Evolutionary conservation across 176 grass and related monocot species (phyloP).

Genomic region (Juncus inflexus): DNA sequence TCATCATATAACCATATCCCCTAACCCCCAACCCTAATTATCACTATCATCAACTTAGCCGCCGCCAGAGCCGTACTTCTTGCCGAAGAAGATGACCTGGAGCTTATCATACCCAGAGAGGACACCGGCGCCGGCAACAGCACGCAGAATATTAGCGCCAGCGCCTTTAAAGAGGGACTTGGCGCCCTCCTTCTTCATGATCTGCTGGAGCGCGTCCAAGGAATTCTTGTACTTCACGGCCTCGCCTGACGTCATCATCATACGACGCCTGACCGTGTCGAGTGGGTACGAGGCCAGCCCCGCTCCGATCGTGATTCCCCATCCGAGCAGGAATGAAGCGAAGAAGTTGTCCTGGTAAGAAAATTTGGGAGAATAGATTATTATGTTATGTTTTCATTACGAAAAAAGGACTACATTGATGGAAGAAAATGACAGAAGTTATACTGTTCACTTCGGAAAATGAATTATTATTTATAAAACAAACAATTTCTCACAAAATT

Average conservation of each 20-base stretch:
- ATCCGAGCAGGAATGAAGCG: slow-evolving; percentile 49
- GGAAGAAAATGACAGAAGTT: not conserved
- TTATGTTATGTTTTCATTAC: not conserved
- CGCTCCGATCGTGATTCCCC: slow-evolving; percentile 59
- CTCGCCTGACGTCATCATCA: slow-evolving; percentile 78
- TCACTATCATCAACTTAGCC: slow-evolving; percentile 27
- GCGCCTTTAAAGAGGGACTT: slow-evolving; percentile 63
- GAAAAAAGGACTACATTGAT: slow-evolving; percentile 20
- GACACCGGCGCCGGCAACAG: slow-evolving; percentile 56
- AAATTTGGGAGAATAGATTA: not conserved
- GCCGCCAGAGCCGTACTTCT: slow-evolving; percentile 52
- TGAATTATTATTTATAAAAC: no score
- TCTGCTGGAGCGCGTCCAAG: slow-evolving; percentile 52
- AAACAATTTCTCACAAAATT: no score
- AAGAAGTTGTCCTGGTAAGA: slow-evolving; percentile 50
- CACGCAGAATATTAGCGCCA: slow-evolving; percentile 53
- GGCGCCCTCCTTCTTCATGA: slow-evolving; percentile 42
- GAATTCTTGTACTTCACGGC: slow-evolving; percentile 54
- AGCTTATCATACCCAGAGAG: slow-evolving; percentile 56
- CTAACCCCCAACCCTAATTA: no score
- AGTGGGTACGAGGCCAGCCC: slow-evolving; percentile 59
- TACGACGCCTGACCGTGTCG: slow-evolving; percentile 52
- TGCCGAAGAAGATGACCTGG: slow-evolving; percentile 49
- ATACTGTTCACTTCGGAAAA: slow-evolving; percentile 10
- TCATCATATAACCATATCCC: not conserved